Conservation (phyloP, 164 flowering plant genomes). For the Kingdonia uniflora region DNA sequence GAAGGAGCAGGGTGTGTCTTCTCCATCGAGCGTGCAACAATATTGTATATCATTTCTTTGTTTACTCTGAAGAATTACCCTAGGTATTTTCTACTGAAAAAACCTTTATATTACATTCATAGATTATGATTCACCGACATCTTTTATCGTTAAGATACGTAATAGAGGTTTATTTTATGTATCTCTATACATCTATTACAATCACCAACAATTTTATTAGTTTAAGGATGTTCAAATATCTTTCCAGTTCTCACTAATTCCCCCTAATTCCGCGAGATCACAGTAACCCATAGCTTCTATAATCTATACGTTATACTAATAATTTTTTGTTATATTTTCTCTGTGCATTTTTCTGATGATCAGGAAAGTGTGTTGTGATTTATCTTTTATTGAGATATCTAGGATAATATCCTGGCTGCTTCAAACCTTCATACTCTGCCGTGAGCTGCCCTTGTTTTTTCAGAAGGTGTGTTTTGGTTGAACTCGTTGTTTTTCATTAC, state of each 20-base stretch:
- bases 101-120: no score
- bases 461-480: slow-evolving; percentile 47
- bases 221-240: no score
- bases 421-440: slow-evolving; percentile 58
- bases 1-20: slow-evolving; percentile 39
- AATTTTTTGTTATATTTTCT: no score
- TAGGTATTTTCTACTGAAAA: slow-evolving; percentile 34
- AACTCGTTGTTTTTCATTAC: background rate
- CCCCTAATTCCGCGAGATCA: no score
- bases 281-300: no score
- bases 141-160: no score
- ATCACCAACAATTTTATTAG: no score
- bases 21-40: slow-evolving; percentile 53
- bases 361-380: slow-evolving; percentile 41
- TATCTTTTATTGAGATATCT: slow-evolving; percentile 27
- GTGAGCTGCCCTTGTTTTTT: slow-evolving; percentile 63
- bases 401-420: slow-evolving; percentile 41
- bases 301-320: background rate
- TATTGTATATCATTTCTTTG: slow-evolving; percentile 56
- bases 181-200: background rate
- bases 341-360: slow-evolving; percentile 9
- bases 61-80: slow-evolving; percentile 33
- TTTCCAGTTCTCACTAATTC: no score
- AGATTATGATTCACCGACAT: no score
- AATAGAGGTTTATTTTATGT: no score